A percentile compares a stretch with the other conserved stretches of the same genome.
phyloP scores from a whole-genome alignment of 2,329 filamentous ascomycete genomes.

The Fusarium redolens region DNA sequence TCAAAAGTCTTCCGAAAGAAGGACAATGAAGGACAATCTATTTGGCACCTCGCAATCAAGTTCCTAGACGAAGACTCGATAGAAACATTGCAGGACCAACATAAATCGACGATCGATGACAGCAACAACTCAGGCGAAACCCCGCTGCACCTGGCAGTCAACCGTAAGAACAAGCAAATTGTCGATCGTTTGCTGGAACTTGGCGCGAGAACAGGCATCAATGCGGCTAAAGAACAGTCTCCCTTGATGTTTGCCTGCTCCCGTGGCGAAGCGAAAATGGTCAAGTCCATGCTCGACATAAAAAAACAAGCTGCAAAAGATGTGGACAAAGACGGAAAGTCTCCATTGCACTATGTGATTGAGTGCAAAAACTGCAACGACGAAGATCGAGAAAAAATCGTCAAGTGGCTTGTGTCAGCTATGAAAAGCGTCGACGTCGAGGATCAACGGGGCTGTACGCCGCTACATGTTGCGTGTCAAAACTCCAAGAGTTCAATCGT shows the following conservation, averaged over 20 bases:
- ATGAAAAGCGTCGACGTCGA: neutral
- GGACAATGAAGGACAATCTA: neutral
- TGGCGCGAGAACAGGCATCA: neutral
- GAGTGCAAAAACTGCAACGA: neutral
- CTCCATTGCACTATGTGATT: neutral
- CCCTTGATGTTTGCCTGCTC: neutral
- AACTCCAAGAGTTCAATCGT: neutral
- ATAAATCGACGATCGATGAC: neutral
- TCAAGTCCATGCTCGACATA: neutral
- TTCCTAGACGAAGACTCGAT: neutral
- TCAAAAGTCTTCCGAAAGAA: accelerated
- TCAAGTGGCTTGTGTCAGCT: neutral
- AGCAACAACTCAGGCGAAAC: neutral
- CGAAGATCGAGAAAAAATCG: too few relatives aligned
- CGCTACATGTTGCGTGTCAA: neutral
- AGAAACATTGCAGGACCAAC: neutral
- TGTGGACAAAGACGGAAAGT: neutral
- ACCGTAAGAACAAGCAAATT: neutral
- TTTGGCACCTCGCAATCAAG: neutral
- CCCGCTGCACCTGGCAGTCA: neutral
- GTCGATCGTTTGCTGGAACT: too few relatives aligned
- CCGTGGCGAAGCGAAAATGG: neutral
- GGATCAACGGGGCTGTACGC: neutral
- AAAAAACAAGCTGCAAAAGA: neutral
- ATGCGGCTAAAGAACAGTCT: neutral